Base-by-base conservation (phyloP, 2,329 filamentous ascomycete genomes). In the Colletotrichum tofieldiae region DNA sequence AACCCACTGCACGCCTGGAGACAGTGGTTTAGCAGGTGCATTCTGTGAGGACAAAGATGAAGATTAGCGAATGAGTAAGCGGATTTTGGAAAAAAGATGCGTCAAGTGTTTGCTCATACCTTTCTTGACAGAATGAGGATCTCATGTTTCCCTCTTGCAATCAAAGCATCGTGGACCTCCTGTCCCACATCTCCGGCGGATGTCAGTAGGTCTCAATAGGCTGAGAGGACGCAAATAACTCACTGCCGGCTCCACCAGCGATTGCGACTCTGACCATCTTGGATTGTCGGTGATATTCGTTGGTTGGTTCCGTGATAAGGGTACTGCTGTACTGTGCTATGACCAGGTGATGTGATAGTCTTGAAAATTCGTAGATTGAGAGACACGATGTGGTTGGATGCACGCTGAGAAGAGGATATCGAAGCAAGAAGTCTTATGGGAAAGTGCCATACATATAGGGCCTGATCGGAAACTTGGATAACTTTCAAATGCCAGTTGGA, bases 91-190 rank as follows among this genome's bases (percentile, higher is more conserved):
- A 3, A 39, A 16, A 32, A 6, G 29, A 6, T n/a, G 1, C 7
- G 14, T 0, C 9, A 14, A 3, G 8, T 2, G 37, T n/a, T 32
- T 32, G 29, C 67, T 26, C 75, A 67, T 63, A 86, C 86, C 60
- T 82, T 85, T 74, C 88, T 82, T 1, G 83, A 86, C 2, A 91
- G 77, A 26, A 91, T 80, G 0, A 82, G 78, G 56, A 91, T 86
- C 0, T 89, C 81, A 68, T 91, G 89, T 65, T 85, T 88, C 12
- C 82, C 81, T 4, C 81, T 81, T 3, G 83, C 83, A 3, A 88
- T 75, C 0, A 90, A 80, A 4, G 79, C 82, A 69, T 90, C 87
- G 29, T 90, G 78, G 12, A 91, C 76, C 76, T 89, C 88, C 52
- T 79, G 82, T 2, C 85, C 86, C 58, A 91, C 84, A 67, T 88